Conservation (phyloP, 352 stramenopile genomes). For the Pythium apleroticum region DNA sequence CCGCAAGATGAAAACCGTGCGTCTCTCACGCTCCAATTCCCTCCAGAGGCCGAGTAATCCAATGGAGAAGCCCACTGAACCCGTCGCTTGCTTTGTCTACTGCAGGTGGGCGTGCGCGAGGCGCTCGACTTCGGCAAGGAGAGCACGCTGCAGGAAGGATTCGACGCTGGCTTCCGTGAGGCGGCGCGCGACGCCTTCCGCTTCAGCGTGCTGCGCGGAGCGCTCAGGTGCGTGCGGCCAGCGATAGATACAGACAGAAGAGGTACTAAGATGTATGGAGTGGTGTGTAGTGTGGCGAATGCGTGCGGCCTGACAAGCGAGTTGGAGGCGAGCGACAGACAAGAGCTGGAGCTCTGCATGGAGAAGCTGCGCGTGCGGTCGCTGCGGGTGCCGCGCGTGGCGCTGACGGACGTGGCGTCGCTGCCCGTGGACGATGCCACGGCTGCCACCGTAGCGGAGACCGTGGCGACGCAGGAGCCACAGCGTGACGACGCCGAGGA, state of each 20-base stretch:
- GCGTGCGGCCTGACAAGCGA: conserved; percentile 29
- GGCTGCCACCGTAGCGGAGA: background rate
- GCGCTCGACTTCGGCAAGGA: conserved; percentile 74
- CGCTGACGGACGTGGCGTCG: conserved; percentile 2
- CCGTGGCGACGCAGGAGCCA: background rate
- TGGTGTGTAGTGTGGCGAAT: conserved; percentile 23
- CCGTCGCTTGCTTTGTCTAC: conserved; percentile 15
- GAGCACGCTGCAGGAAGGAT: conserved; percentile 65
- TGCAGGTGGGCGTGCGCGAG: conserved; percentile 68
- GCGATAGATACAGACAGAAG: background rate
- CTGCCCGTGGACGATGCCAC: background rate
- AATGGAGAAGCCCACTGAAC: background rate
- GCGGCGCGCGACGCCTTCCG: conserved; percentile 40
- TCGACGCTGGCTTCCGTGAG: conserved; percentile 52
- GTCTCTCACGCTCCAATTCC: background rate
- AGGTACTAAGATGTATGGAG: background rate
- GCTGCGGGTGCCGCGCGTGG: conserved; percentile 11
- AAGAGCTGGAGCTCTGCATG: conserved; percentile 1
- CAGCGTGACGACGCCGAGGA: too few species aligned
- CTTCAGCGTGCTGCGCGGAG: conserved; percentile 50
- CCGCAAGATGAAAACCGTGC: conserved; percentile 61
- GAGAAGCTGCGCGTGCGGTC: conserved; percentile 18
- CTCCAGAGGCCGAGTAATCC: background rate
- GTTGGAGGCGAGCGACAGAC: background rate
- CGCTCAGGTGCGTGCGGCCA: conserved; percentile 47